Base-by-base conservation (phyloP, 106 monocot species). In the Triglochin maritima region DNA sequence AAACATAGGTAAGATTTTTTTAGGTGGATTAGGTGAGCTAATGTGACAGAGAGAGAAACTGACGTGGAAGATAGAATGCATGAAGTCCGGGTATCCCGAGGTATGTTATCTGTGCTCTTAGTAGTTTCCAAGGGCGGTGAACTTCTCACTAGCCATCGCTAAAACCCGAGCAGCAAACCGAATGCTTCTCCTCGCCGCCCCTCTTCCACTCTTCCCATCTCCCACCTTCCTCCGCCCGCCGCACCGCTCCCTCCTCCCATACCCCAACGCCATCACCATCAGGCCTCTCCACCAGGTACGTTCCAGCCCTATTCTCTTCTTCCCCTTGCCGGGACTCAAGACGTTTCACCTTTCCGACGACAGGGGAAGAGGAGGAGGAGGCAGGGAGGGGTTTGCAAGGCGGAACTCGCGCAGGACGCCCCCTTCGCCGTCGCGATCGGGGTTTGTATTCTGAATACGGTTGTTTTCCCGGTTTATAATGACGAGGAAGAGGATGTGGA, bases 401-500 rank as follows among this genome's bases (percentile, higher is more conserved):
- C 88, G 45, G 81, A 85, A 58, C 76, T 96, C 17, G 47, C 59
- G 3, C 78, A 82, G 43, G 95, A 96, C 66, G 95, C 87, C 6
- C 95, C 95, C 9, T 96, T 90, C 62, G 87, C 80, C 8, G 78
- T 57, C 13, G 95, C 95, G 46, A 87, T 96, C 51, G 95, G 90
- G 41, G 90, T 85, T 3, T 87, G 90, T 69, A 74, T 96, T n/a
- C 75, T 96, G 3, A 81, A 72, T 41, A 90, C 95, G 44, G 73
- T 96, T 14, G 70, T 86, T 41, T 78, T 78, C 47, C 87, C 95
- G 12, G 45, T 59, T 53, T 60, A 60, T 10, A 44, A 49, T 3
- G 82, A 77, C 6, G 79, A 57, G 3, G 82, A 79, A 0, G 87
- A 67, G 2, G 87, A 14, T 4, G 76, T 52, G 6, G 68, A 56